Percentiles rank a stretch among this genome's conserved stretches.
Conservation (phyloP, 208 protist species). For the Trichomonas tenax region DNA sequence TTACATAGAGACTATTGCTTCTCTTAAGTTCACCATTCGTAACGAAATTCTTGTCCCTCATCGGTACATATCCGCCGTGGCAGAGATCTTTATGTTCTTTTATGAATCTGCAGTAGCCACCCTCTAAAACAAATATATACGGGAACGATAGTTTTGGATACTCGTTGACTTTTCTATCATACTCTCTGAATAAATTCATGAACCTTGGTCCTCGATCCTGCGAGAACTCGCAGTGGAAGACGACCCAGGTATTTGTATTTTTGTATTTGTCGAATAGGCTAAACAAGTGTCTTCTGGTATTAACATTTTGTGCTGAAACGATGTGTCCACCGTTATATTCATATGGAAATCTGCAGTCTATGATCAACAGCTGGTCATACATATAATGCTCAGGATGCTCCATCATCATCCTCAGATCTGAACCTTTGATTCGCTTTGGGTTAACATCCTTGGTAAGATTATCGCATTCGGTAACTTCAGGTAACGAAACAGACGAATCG, state of each 20-base stretch:
- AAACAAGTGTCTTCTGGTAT: background rate
- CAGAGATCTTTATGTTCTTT: background rate
- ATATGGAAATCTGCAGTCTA: slow-evolving; percentile 26
- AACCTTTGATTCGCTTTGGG: background rate
- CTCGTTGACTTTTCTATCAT: background rate
- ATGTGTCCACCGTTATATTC: slow-evolving; percentile 32
- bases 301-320: background rate
- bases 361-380: background rate
- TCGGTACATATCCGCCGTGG: background rate
- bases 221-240: slow-evolving; percentile 34
- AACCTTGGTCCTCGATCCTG: slow-evolving; percentile 5
- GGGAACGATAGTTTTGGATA: background rate
- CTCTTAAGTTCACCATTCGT: background rate
- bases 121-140: background rate
- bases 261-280: background rate
- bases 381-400: background rate
- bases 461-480: background rate
- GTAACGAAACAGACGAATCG: background rate
- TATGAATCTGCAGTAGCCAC: background rate
- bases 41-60: background rate
- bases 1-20: background rate
- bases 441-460: background rate
- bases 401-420: background rate
- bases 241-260: background rate
- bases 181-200: background rate